A percentile compares a stretch with the other conserved stretches of the same genome.
Conservation (phyloP, 163 green algal species). For the Smithsoniella earleae region DNA sequence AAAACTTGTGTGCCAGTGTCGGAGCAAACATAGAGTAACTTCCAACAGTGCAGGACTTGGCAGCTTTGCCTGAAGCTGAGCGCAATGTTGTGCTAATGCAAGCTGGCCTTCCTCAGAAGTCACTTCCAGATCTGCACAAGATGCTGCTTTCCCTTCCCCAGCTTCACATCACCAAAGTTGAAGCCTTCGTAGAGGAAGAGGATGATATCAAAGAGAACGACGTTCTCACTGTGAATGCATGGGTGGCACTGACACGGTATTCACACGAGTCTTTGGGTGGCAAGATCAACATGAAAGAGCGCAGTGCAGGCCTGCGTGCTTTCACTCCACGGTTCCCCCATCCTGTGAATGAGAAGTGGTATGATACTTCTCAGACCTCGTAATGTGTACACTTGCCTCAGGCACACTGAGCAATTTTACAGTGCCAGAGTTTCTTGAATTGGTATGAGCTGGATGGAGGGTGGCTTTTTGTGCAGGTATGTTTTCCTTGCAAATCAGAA, state of each 20-base stretch:
- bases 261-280: too few relatives aligned
- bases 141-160: slow-evolving; percentile 15
- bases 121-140: slow-evolving; percentile 16
- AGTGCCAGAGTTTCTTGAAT: too few relatives aligned
- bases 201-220: slow-evolving; percentile 28
- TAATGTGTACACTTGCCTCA: too few relatives aligned
- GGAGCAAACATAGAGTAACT: neutral
- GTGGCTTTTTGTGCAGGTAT: too few relatives aligned
- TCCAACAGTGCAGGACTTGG: slow-evolving; percentile 6
- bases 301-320: neutral
- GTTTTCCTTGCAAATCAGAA: slow-evolving; percentile 23
- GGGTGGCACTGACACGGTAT: too few relatives aligned
- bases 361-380: too few relatives aligned
- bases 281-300: too few relatives aligned
- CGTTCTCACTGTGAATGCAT: slow-evolving; percentile 20
- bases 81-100: neutral
- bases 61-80: neutral
- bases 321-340: slow-evolving; percentile 25
- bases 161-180: neutral
- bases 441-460: too few relatives aligned
- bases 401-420: too few relatives aligned
- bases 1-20: neutral
- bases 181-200: slow-evolving; percentile 23
- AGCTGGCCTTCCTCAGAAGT: neutral
- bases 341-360: slow-evolving; percentile 22